Evolutionary conservation across 1,284 basidiomycete species (phyloP).

Genomic region (Phlebopus sp.): DNA sequence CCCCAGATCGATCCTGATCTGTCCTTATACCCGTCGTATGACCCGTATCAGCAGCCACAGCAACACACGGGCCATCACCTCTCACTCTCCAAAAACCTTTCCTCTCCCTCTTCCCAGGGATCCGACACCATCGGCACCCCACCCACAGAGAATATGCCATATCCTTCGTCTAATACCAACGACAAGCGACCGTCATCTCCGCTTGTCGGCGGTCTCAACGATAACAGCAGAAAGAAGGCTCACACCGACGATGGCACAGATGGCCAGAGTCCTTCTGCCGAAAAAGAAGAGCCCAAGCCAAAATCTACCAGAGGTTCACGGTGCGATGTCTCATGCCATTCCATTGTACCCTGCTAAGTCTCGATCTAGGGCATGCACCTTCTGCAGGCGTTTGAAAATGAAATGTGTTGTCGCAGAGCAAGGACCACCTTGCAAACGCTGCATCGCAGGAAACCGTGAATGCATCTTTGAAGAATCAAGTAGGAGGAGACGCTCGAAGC

Average conservation of each 20-base stretch:
- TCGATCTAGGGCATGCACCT: slow-evolving; percentile 77
- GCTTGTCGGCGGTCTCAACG: slow-evolving; percentile 37
- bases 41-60: slow-evolving; percentile 45
- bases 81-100: slow-evolving; percentile 44
- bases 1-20: slow-evolving; percentile 64
- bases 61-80: slow-evolving; percentile 46
- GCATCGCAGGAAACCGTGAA: slow-evolving; percentile 78
- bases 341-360: slow-evolving; percentile 5
- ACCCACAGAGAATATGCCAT: slow-evolving; percentile 57
- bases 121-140: slow-evolving; percentile 74
- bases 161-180: slow-evolving; percentile 48
- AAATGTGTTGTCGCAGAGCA: slow-evolving; percentile 95
- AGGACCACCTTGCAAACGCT: slow-evolving; percentile 89
- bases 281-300: slow-evolving; percentile 67
- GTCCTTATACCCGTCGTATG: slow-evolving; percentile 59
- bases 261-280: slow-evolving; percentile 48
- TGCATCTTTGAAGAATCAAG: slow-evolving; percentile 96
- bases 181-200: slow-evolving; percentile 66
- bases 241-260: slow-evolving; percentile 55
- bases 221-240: slow-evolving; percentile 53
- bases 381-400: slow-evolving; percentile 97
- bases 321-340: slow-evolving; percentile 41
- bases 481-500: slow-evolving; percentile 91
- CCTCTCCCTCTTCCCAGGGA: slow-evolving; percentile 70
- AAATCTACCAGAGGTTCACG: slow-evolving; percentile 86